Conservation (phyloP, 1,284 basidiomycete species). For the Anthracocystis setariae region DNA sequence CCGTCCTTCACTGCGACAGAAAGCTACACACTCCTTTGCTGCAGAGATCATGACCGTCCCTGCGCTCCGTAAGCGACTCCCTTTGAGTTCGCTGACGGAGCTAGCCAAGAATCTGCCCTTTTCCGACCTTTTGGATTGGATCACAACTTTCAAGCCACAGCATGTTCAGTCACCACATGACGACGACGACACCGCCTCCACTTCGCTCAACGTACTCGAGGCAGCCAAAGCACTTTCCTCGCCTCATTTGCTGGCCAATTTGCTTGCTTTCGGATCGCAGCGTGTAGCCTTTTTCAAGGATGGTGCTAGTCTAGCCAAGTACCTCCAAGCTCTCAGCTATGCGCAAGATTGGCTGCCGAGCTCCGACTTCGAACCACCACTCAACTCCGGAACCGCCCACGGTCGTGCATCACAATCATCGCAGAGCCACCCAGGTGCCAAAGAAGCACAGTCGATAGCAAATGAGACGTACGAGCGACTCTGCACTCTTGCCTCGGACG, state of each 20-base stretch:
- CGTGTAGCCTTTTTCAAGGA: constrained; percentile 52
- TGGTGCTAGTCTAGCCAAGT: constrained; percentile 33
- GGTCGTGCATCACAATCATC: neutral
- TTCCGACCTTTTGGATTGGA: constrained; percentile 40
- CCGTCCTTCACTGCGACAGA: constrained; percentile 3
- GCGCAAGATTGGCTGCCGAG: constrained; percentile 53
- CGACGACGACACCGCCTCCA: neutral
- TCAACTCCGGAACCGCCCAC: neutral
- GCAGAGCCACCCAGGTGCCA: neutral
- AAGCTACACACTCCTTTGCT: constrained; percentile 36
- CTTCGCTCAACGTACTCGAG: constrained; percentile 12
- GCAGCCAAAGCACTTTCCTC: constrained; percentile 18
- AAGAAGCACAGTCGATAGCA: constrained; percentile 7
- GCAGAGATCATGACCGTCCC: constrained; percentile 49
- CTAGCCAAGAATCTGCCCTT: constrained; percentile 56
- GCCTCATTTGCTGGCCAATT: constrained; percentile 54
- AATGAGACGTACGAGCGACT: constrained; percentile 49
- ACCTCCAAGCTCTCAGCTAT: constrained; percentile 54
- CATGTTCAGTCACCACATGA: neutral
- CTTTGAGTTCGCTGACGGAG: constrained; percentile 43
- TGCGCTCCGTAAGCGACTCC: constrained; percentile 43
- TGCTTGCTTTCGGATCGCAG: constrained; percentile 50
- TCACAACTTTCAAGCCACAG: constrained; percentile 14
- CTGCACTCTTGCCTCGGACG: constrained; percentile 44
- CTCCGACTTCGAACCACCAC: constrained; percentile 17